Evolutionary conservation across 805 yeast genomes (phyloP), one percentile per base, ranked within the genome.

Genomic region (Yarrowia osloensis): DNA sequence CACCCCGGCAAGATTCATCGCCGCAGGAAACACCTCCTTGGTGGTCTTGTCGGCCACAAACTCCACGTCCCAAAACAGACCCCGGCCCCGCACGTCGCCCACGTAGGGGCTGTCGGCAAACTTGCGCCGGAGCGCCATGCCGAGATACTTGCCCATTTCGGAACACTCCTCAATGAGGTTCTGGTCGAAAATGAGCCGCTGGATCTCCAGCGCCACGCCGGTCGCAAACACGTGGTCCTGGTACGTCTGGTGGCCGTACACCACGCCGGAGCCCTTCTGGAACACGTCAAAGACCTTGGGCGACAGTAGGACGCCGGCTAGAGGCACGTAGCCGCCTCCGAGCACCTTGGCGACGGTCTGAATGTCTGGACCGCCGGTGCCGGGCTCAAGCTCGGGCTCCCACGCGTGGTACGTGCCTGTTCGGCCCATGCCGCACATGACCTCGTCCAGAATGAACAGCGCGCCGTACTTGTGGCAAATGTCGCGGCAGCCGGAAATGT

Each of bases 21-120:
- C n/a, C 8, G 70, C 49, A 1, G 67, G 59, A 19, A 70, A 70
- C 28, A 82, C 77, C 73, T 83, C 84, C 72, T 84, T 86, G 29
- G 88, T 82, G 21, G 72, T 75, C 71, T 80, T 82, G 72, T 86
- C 81, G 71, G 84, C 81, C 68, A 85, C 88, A 61, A 85, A 77
- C 74, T 86, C 89, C 55, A 86, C 71, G 4, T 85, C 78, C 82
- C 87, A 80, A 75, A 86, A 86, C 50, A 84, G 83, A 70, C 89
- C 89, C 68, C 84, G 78, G 65, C 90, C 90, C 76, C 90, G 81
- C 46, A 86, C 81, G 70, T 86, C 87, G 68, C 88, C 90, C 28
- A 80, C 85, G 66, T 80, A 77, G 4, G 67, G 57, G 68, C 72
- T 73, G 50, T 77, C 77, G 55, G 76, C 76, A 21, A 82, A 70